Evolutionary conservation across 208 protist species (phyloP).

Genomic region (Novymonas esmeraldas): DNA sequence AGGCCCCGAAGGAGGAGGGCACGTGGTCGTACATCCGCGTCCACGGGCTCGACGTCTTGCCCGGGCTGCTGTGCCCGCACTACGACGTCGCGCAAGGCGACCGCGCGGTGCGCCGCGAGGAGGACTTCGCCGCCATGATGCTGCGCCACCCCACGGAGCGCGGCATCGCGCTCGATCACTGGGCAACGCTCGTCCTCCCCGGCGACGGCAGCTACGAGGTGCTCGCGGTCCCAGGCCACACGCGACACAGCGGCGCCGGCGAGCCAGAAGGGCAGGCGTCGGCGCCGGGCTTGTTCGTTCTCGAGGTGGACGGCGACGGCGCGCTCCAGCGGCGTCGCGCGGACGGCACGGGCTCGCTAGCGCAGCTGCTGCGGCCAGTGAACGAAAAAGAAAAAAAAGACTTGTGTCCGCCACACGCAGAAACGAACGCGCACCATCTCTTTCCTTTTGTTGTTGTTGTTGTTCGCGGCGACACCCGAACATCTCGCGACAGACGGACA

Average conservation of each 20-base stretch:
- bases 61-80: conserved; percentile 89
- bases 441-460: no score
- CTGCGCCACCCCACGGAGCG: conserved; percentile 87
- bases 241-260: conserved; percentile 13
- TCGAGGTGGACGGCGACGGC: conserved; percentile 71
- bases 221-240: conserved; percentile 58
- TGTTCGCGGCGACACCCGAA: no score
- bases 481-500: no score
- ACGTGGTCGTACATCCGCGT: conserved; percentile 90
- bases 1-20: conserved; percentile 18
- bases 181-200: conserved; percentile 73
- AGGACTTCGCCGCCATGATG: conserved; percentile 87
- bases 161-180: conserved; percentile 88
- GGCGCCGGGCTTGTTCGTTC: conserved; percentile 50
- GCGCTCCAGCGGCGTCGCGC: conserved; percentile 29
- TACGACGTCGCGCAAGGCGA: conserved; percentile 75
- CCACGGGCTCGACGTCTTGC: conserved; percentile 73
- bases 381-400: not conserved
- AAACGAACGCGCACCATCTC: no score
- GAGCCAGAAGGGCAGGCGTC: conserved; percentile 9
- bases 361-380: no score
- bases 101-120: conserved; percentile 64
- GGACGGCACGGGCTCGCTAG: conserved; percentile 38
- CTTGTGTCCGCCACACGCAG: no score
- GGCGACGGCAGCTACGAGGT: conserved; percentile 81